Base-by-base conservation (phyloP, 805 yeast genomes). In the Pichia insulana region DNA sequence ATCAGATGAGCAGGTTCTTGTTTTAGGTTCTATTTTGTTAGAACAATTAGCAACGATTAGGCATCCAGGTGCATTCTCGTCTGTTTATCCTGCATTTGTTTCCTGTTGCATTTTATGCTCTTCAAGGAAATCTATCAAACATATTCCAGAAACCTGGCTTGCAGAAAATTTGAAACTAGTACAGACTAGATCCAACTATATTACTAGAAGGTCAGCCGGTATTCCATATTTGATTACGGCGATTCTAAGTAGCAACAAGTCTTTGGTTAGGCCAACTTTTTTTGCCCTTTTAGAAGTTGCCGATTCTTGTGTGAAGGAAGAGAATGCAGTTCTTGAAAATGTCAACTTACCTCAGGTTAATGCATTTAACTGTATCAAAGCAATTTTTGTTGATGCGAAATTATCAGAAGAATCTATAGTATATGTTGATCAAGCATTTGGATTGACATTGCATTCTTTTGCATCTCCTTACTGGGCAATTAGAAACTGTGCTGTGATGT, bases 161-260 rank as follows among this genome's bases (percentile, higher is more conserved):
- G 55, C 66, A 13, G 59, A 65, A n/a, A 81, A 76, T 49, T 51
- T 88, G 13, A 54, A 57, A 4, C 30, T 52, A 17, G 51, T 58
- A 19, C 56, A 76, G 36, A 66, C 67, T 0, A 76, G 73, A 51
- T 68, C 82, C 0, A 89, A 86, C 52, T 72, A 74, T 36, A 82
- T 89, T 40, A 83, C 95, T 0, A 72, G 97, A 57, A 69, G 97
- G 49, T 88, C 97, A 1, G 97, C 96, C 2, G 97, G 97, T 0
- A 62, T 92, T 15, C 97, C 97, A 2, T 81, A 67, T 52, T 64
- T 90, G 40, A 68, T 90, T 12, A 73, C 92, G 1, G 92, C 84
- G 1, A 73, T 86, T 15, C 65, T 89, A n/a, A 67, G 76, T 1
- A 74, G 87, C 0, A 37, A 56, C 17, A 49, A 50, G n/a, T 70